A percentile compares a stretch with the other conserved stretches of the same genome.
phyloP scores from a whole-genome alignment of 306 rosid species.

The Gynostemma pentaphyllum region DNA sequence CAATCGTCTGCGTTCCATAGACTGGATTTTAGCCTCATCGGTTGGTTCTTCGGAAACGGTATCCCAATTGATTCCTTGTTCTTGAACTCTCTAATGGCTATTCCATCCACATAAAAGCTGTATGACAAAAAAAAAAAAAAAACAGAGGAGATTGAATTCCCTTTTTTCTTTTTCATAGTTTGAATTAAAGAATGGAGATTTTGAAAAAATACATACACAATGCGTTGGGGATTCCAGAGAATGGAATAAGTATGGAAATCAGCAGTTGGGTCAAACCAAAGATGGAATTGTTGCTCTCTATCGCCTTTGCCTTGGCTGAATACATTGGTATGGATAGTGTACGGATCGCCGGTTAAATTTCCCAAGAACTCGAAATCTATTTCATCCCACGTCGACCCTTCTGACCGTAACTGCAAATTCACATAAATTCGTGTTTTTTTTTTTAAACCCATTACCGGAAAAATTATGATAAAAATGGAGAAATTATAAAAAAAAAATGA shows the following conservation, averaged over 20 bases:
- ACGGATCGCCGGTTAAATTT: conserved; percentile 12
- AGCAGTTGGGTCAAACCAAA: background rate
- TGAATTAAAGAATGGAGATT: background rate
- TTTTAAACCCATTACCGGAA: background rate
- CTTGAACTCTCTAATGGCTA: conserved; percentile 27
- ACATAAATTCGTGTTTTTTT: background rate
- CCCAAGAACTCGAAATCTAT: conserved; percentile 42
- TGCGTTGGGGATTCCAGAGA: conserved; percentile 2
- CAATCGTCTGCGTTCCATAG: conserved; percentile 3
- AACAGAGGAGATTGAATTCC: background rate
- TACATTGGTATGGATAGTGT: conserved; percentile 30
- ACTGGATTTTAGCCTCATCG: background rate
- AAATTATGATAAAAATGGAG: background rate
- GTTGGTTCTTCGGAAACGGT: conserved; percentile 18
- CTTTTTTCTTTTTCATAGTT: background rate
- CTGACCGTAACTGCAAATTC: conserved; percentile 21
- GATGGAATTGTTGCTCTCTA: background rate
- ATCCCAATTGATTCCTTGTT: conserved; percentile 16
- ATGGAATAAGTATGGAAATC: background rate
- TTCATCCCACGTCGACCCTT: conserved; percentile 25
- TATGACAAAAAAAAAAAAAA: too few species aligned
- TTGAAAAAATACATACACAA: conserved; percentile 15
- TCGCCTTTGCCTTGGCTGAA: conserved; percentile 18
- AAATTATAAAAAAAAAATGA: background rate
- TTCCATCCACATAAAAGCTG: conserved; percentile 33